Evolutionary conservation across 768 basidiomycete genomes (phyloP), one percentile per base, ranked within the genome.

Genomic region (Mycena rosella): DNA sequence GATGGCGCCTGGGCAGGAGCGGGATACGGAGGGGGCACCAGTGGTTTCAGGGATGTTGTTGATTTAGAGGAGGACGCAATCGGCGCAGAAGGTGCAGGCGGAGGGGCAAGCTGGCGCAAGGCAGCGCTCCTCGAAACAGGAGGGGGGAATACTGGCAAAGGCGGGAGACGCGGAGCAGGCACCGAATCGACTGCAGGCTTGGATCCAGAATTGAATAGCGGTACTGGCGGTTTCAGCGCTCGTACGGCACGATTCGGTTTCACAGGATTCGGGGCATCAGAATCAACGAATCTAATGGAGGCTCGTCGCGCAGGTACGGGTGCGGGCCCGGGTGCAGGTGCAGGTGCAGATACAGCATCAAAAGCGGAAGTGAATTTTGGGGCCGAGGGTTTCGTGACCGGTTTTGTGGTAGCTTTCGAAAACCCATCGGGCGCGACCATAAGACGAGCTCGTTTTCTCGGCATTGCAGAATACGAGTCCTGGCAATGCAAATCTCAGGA

Each of bases 1-100:
- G 77, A 68, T 9, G 69, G 67, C 10, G 70, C 27, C 0, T 73
- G 73, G 34, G 59, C 69, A 6, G 73, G 74, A 38, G 56, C 44
- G 32, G 69, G 65, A 14, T 24, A 56, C 10, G 52, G 69, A 6
- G 74, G 68, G 51, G 71, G 70, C 38, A 65, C 70, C 26, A 68
- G 62, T 32, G 59, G 42, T 58, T 68, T 71, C 53, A 71, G 51
- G 22, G 69, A 22, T 11, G 52, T 27, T 24, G 60, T 57, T 48
- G 38, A 29, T 57, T 64, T 71, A 9, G 65, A 70, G 10, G 66
- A 55, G 30, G 69, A 67, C 3, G 65, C 60, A 44, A 65, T n/a
- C 20, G 63, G 66, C 7, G 63, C 56, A 14, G 70, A 30, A 5
- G 70, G 70, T 27, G 55, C 36, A 44, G 70, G 66, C n/a, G 63